Evolutionary conservation across 331 rosid genomes (phyloP).

Genomic region (Malus hybrid): DNA sequence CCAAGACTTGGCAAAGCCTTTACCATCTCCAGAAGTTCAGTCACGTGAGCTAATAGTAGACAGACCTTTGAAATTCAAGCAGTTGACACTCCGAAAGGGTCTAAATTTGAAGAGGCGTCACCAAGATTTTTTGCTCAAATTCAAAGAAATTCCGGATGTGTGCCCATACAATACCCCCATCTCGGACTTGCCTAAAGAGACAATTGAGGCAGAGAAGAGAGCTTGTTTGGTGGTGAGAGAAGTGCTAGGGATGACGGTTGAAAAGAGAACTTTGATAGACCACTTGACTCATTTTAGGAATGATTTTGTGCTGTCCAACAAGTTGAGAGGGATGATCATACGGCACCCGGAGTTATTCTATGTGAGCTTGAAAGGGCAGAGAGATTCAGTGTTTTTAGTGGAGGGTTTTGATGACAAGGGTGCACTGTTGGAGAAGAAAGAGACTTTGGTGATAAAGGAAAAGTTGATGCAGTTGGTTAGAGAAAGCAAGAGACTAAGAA

Average conservation of each 20-base stretch:
- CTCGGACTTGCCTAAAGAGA: conserved; percentile 38
- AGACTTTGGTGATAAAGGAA: conserved; percentile 38
- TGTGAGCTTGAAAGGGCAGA: conserved; percentile 75
- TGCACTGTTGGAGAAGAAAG: conserved; percentile 54
- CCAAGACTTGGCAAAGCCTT: conserved; percentile 47
- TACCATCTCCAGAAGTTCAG: conserved; percentile 31
- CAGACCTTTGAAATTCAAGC: conserved; percentile 88
- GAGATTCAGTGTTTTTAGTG: conserved; percentile 74
- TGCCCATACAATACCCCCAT: conserved; percentile 60
- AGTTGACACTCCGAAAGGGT: conserved; percentile 71
- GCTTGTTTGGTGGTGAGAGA: conserved; percentile 79
- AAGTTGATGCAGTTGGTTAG: conserved; percentile 59
- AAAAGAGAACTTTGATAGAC: conserved; percentile 76
- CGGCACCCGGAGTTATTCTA: conserved; percentile 90
- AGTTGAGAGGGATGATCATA: conserved; percentile 73
- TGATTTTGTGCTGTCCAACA: conserved; percentile 81
- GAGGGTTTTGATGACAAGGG: conserved; percentile 85
- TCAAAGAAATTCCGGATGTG: conserved; percentile 63
- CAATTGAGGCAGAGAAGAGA: conserved; percentile 83
- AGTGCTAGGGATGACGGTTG: conserved; percentile 67
- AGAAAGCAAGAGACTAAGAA: conserved; percentile 67
- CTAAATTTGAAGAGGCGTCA: conserved; percentile 72
- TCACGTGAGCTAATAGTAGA: conserved; percentile 64
- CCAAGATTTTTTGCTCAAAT: conserved; percentile 63
- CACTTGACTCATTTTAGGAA: conserved; percentile 89